These are phyloP conservation scores for Orbilia blumenaviensis DNA, from an alignment of 2,329 filamentous ascomycete species.

Conservation along the genomic window DNA sequence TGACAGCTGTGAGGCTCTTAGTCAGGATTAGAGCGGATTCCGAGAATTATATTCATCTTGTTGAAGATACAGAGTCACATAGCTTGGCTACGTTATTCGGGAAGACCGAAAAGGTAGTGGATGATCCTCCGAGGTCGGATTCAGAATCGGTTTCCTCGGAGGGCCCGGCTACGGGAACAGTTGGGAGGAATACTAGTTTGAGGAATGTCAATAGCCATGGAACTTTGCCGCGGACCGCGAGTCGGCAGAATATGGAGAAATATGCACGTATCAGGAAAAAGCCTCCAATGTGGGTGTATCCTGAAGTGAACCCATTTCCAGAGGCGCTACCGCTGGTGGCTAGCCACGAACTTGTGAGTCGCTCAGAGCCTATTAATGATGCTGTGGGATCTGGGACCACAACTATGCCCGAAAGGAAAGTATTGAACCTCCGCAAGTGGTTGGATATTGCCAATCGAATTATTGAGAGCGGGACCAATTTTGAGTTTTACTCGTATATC, in stretches of 20 bases:
- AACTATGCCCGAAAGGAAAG: constrained; percentile 60
- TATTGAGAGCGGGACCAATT: constrained; percentile 78
- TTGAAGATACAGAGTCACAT: constrained; percentile 74
- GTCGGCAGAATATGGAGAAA: constrained; percentile 59
- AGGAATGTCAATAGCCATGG: constrained; percentile 47
- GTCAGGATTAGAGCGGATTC: constrained; percentile 86
- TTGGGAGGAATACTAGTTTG: constrained; percentile 44
- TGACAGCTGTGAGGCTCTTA: constrained; percentile 79
- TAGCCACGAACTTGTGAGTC: constrained; percentile 66
- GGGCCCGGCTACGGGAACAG: constrained; percentile 26
- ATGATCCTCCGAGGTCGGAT: constrained; percentile 58
- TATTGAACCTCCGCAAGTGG: constrained; percentile 73
- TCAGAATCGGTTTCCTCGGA: constrained; percentile 44
- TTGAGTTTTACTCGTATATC: constrained; percentile 92
- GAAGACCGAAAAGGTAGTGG: constrained; percentile 68
- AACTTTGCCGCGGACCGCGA: constrained; percentile 57
- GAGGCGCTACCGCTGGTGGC: constrained; percentile 65
- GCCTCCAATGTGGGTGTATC: constrained; percentile 68
- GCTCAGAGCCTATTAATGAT: constrained; percentile 60
- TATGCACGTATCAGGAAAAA: constrained; percentile 60
- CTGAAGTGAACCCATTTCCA: constrained; percentile 66
- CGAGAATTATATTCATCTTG: constrained; percentile 77
- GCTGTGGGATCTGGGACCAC: constrained; percentile 49
- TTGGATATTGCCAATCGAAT: constrained; percentile 77
- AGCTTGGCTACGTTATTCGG: constrained; percentile 76